Conservation (phyloP, 2,329 filamentous ascomycete genomes). For the Albophoma yamanashiensis region DNA sequence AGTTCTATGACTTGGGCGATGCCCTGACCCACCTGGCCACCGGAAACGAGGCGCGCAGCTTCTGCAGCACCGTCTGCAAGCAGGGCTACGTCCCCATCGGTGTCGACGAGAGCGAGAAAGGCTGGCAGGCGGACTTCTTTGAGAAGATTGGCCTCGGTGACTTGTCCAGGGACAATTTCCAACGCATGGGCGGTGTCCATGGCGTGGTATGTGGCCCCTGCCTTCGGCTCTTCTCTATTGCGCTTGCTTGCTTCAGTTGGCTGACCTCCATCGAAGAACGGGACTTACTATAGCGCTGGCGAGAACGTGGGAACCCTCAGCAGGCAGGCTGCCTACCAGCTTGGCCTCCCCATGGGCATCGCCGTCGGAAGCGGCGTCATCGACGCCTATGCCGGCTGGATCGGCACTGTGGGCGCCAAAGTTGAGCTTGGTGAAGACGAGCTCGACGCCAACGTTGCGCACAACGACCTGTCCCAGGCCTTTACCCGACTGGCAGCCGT, state of each 20-base stretch:
- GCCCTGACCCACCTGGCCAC: constrained; percentile 91
- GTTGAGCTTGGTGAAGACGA: constrained; percentile 61
- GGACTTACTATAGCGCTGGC: constrained; percentile 81
- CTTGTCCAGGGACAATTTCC: constrained; percentile 75
- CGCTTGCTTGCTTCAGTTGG: not conserved
- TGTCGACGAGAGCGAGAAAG: constrained; percentile 92
- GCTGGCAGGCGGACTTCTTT: constrained; percentile 95
- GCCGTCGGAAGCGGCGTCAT: constrained; percentile 95
- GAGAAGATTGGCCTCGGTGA: constrained; percentile 78
- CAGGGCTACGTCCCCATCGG: constrained; percentile 96
- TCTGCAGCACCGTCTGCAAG: constrained; percentile 94
- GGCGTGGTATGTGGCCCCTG: constrained; percentile 54
- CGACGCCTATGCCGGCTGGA: constrained; percentile 97
- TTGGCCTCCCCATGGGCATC: constrained; percentile 78
- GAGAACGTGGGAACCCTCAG: constrained; percentile 81
- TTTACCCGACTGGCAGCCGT: constrained; percentile 90
- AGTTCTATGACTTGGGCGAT: constrained; percentile 93
- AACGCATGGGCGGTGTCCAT: constrained; percentile 87
- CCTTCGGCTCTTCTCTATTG: not conserved
- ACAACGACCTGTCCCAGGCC: constrained; percentile 84
- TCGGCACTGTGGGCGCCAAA: constrained; percentile 96
- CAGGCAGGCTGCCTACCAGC: constrained; percentile 69
- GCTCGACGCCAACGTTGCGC: constrained; percentile 54
- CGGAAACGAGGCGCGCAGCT: constrained; percentile 82
- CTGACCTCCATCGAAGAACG: constrained; percentile 52